A percentile compares a stretch with the other conserved stretches of the same genome.
phyloP scores from a whole-genome alignment of 768 basidiomycete genomes.

The Cystobasidium onofrii region DNA sequence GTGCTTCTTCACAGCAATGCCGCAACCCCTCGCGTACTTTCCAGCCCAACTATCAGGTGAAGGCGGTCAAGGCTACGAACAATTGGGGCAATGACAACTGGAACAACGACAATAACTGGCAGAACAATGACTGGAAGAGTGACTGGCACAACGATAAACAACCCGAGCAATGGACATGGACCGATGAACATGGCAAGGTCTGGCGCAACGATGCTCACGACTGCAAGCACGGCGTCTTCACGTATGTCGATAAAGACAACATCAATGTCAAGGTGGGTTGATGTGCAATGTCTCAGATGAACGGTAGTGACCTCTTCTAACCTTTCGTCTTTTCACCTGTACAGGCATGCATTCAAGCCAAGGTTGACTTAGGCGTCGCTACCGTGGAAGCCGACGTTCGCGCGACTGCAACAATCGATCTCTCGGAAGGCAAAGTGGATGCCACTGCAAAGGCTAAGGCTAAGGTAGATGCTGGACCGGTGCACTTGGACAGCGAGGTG shows the following conservation, averaged over 20 bases:
- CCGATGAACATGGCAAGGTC: constrained; percentile 4
- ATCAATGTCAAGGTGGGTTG: constrained; percentile 22
- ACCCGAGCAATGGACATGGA: background rate
- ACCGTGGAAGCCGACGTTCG: constrained; percentile 5
- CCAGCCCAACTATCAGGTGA: background rate
- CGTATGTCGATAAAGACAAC: constrained; percentile 1
- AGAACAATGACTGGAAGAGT: background rate
- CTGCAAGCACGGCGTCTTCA: constrained; percentile 20
- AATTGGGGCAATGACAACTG: background rate
- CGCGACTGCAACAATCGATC: constrained; percentile 17
- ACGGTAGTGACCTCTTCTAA: too few relatives aligned
- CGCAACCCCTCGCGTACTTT: background rate
- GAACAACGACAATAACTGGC: background rate
- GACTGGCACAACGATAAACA: background rate
- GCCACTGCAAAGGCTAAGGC: constrained; percentile 10
- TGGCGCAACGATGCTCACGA: background rate
- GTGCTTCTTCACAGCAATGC: background rate
- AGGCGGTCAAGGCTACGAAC: background rate
- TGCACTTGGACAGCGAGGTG: background rate
- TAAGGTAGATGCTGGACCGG: background rate
- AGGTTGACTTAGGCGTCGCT: constrained; percentile 8
- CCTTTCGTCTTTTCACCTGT: too few relatives aligned
- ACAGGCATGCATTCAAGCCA: constrained; percentile 1
- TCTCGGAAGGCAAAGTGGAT: background rate
- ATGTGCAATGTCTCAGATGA: too few relatives aligned